Base-by-base conservation (phyloP, 2,329 filamentous ascomycete genomes). In the Fusarium phyllophilum region DNA sequence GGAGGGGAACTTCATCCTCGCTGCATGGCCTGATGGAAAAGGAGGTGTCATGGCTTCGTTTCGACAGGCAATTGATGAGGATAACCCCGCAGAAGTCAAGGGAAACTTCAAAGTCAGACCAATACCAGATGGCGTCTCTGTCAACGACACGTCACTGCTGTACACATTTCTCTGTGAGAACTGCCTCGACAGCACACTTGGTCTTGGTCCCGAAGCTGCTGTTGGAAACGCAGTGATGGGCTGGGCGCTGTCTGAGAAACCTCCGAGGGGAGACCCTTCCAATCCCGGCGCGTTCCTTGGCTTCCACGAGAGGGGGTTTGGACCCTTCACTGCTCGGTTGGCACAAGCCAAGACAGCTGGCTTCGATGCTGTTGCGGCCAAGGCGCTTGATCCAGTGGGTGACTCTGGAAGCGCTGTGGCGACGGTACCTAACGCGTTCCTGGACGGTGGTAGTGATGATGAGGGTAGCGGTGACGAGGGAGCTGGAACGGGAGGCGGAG, bases 141-240 rank as follows among this genome's bases (percentile, higher is more conserved):
- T 67, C 3, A 67, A 67, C 29, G 15, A 60, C 11, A 67, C 65
- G 0, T 67, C 65, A 0, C 2, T 67, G 0, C 9, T 67, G 11
- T 67, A 67, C 11, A 67, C 65, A 2, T 67, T 67, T 4, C 62
- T 67, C 14, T 67, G 65, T 3, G 65, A 67, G 39, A 67, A 61
- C 10, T 67, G 65, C 0, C 52, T 67, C 11, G 62, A 67, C 20
- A 61, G 52, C 13, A 61, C 52, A 2, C 7, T 67, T 0, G 65
- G 65, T 1, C 36, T 67, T 1, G 65, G 65, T 1, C 52, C 65
- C 0, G 44, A 67, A 14, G 65, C 62, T 3, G 62, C 65, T 13
- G 51, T 36, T 20, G 65, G 52, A 1, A 46, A 67, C 7, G 65
- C 65, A 2, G 65, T 67, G 3, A 67, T 67, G 65, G 65, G 65